Evolutionary conservation across 2,329 filamentous ascomycete genomes (phyloP).

Genomic region (Colletotrichum sojae): DNA sequence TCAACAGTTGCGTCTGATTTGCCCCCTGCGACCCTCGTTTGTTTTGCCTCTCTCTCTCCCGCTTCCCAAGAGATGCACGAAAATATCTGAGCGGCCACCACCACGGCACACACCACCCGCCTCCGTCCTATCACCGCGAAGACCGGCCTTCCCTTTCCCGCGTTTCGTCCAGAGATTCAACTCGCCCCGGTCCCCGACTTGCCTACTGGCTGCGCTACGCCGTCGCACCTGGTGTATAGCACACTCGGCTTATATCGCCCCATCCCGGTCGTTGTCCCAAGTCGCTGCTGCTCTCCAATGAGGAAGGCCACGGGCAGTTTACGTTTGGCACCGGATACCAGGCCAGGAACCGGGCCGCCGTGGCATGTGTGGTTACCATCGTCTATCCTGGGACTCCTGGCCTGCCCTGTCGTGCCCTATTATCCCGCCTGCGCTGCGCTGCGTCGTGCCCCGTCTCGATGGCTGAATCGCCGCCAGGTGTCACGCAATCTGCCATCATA

Average conservation of each 20-base stretch:
- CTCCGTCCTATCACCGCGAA: neutral
- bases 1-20: constrained; percentile 16
- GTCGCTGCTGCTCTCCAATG: neutral
- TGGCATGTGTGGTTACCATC: neutral
- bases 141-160: constrained; percentile 33
- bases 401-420: no score
- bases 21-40: constrained; percentile 10
- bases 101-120: constrained; percentile 1
- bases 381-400: no score
- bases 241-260: constrained; percentile 16
- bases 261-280: constrained; percentile 15
- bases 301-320: neutral
- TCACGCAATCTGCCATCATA: constrained; percentile 32
- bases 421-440: no score
- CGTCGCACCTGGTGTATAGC: constrained; percentile 11
- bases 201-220: neutral
- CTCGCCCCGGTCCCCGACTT: neutral
- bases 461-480: constrained; percentile 30
- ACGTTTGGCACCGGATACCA: neutral
- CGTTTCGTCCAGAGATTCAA: constrained; percentile 37
- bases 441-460: constrained; percentile 4
- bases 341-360: constrained; percentile 28
- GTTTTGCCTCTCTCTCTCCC: constrained; percentile 24
- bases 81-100: constrained; percentile 26
- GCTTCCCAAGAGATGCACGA: constrained; percentile 4